Evolutionary conservation across 805 yeast species (phyloP).

Genomic region (Tetrapisispora iriomotensis): DNA sequence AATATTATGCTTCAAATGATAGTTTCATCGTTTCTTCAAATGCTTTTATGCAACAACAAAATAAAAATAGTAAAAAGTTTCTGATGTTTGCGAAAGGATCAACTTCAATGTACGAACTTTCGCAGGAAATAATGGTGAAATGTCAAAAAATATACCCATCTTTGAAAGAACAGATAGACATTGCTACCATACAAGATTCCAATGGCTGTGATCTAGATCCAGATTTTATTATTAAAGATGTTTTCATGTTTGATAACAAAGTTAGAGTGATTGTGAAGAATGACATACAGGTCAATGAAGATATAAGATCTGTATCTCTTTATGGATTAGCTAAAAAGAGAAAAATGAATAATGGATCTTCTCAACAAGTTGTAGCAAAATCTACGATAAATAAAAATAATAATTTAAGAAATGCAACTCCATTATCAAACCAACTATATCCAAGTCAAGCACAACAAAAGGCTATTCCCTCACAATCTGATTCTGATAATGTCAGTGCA

Average conservation of each 20-base stretch:
- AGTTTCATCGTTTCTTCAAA: background rate
- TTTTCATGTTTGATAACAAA: conserved; percentile 43
- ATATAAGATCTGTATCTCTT: background rate
- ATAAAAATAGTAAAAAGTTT: conserved; percentile 36
- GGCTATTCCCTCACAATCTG: too few relatives aligned
- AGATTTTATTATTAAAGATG: conserved; percentile 55
- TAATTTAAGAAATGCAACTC: conserved; percentile 30
- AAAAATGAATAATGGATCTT: conserved; percentile 16
- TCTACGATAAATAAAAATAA: conserved; percentile 12
- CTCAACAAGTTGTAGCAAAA: conserved; percentile 10
- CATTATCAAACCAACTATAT: conserved; percentile 32
- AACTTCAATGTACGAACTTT: conserved; percentile 38
- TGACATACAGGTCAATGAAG: conserved; percentile 29
- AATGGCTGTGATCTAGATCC: conserved; percentile 72
- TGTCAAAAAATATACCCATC: conserved; percentile 58
- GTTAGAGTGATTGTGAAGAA: conserved; percentile 37
- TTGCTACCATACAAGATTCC: conserved; percentile 56
- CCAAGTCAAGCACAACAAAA: conserved; percentile 22
- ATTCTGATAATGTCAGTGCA: too few relatives aligned
- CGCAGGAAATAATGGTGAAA: conserved; percentile 45
- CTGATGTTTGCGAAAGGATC: conserved; percentile 50
- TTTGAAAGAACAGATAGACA: conserved; percentile 35
- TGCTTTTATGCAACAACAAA: background rate
- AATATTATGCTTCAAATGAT: background rate
- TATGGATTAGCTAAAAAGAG: conserved; percentile 12